Conservation (phyloP, 345 rosid genomes). For the Camelina sativa region DNA sequence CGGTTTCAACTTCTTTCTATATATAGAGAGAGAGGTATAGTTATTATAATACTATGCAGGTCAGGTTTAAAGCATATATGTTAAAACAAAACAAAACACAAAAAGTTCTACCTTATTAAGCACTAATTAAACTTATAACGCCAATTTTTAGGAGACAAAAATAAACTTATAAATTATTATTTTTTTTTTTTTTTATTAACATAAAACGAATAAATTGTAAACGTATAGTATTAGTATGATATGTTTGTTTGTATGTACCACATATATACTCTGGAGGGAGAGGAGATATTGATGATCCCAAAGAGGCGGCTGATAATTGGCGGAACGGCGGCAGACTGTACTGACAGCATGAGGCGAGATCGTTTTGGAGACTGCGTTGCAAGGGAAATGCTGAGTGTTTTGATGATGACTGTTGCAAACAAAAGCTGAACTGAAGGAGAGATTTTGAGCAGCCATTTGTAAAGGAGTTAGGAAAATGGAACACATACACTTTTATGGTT, state of each 20-base stretch:
- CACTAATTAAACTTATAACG: too few relatives aligned
- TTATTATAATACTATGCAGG: not conserved
- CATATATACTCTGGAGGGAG: slow-evolving; percentile 36
- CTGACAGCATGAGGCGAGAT: not conserved
- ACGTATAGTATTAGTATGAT: not conserved
- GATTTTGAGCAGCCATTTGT: slow-evolving; percentile 16
- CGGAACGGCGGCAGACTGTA: slow-evolving; percentile 33
- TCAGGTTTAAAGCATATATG: not conserved
- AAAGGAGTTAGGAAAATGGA: not conserved
- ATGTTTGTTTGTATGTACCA: slow-evolving; percentile 9
- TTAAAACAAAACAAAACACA: too few relatives aligned
- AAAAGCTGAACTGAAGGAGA: not conserved
- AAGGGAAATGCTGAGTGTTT: not conserved
- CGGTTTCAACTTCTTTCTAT: slow-evolving; percentile 15
- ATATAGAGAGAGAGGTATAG: not conserved
- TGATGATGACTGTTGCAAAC: slow-evolving; percentile 5
- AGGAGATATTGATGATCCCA: slow-evolving; percentile 46
- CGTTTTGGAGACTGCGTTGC: slow-evolving; percentile 1
- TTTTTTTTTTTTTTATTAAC: too few relatives aligned
- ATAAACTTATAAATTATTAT: too few relatives aligned
- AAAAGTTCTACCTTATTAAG: too few relatives aligned
- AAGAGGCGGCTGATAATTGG: slow-evolving; percentile 40
- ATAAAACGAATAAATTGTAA: not conserved
- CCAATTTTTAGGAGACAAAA: too few relatives aligned
- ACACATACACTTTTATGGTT: not conserved